Evolutionary conservation across 176 grass and related monocot species (phyloP).

Genomic region (Oryza coarctata): DNA sequence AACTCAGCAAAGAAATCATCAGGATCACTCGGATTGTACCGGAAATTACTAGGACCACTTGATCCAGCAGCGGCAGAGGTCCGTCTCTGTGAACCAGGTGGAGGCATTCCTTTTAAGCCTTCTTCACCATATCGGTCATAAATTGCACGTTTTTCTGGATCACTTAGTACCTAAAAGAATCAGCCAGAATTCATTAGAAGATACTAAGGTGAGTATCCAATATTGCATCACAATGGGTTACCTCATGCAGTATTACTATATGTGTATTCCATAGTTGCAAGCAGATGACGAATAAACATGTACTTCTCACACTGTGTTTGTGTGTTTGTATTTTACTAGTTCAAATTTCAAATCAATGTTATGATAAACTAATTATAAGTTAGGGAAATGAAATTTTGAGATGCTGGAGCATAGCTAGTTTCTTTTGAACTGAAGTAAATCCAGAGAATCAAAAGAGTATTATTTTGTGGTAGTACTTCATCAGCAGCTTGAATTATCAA

Average conservation of each 20-base stretch:
- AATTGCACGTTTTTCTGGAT: slow-evolving; percentile 64
- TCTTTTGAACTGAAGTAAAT: background rate
- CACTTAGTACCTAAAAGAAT: slow-evolving; percentile 60
- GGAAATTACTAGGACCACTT: slow-evolving; percentile 52
- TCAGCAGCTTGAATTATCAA: background rate
- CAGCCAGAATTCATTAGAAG: background rate
- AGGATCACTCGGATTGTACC: slow-evolving; percentile 44
- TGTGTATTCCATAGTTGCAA: slow-evolving; percentile 8
- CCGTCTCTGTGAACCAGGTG: slow-evolving; percentile 59
- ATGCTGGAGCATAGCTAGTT: background rate
- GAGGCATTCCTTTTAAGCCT: slow-evolving; percentile 69
- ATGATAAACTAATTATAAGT: background rate
- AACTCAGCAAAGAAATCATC: slow-evolving; percentile 55
- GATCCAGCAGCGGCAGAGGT: slow-evolving; percentile 36
- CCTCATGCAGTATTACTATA: background rate
- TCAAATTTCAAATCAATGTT: background rate
- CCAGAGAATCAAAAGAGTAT: background rate
- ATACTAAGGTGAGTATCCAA: background rate
- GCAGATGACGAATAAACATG: background rate
- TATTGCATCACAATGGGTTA: background rate
- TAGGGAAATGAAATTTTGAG: background rate
- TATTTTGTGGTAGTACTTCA: background rate
- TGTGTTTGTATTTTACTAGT: background rate
- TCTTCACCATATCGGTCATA: slow-evolving; percentile 82
- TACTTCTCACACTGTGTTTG: background rate